These are phyloP conservation scores for Geoglossum cookeanum DNA, from an alignment of 2,329 filamentous ascomycete genomes.

Conservation along the genomic window DNA sequence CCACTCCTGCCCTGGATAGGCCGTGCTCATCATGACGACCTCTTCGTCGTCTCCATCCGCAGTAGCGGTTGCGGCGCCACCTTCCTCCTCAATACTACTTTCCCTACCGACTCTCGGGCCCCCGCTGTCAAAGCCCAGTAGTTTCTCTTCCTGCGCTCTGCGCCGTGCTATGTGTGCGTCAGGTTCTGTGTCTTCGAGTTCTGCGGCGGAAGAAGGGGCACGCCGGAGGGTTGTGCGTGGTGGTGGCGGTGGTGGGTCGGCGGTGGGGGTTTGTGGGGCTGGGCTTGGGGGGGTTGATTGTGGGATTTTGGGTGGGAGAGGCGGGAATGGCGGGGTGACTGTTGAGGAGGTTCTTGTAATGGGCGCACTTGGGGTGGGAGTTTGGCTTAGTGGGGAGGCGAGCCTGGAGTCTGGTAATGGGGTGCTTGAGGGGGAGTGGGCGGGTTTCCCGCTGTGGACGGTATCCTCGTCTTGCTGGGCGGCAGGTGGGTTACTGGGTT, in stretches of 20 bases:
- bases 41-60: constrained; percentile 18
- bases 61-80: no score
- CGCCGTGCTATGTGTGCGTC: constrained; percentile 28
- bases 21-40: constrained; percentile 44
- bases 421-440: neutral
- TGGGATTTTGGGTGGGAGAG: neutral
- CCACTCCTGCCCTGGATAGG: constrained; percentile 55
- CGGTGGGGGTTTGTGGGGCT: neutral
- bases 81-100: constrained; percentile 20
- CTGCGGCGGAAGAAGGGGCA: constrained; percentile 9
- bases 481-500: neutral
- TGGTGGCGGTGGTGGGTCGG: constrained; percentile 8
- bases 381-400: neutral
- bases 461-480: neutral
- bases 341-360: neutral
- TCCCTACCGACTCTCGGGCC: constrained; percentile 7
- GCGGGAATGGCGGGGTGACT: neutral
- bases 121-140: constrained; percentile 22
- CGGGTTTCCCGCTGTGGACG: neutral
- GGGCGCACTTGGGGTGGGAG: neutral
- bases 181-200: constrained; percentile 26
- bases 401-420: neutral
- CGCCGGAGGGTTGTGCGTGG: constrained; percentile 7
- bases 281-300: neutral
- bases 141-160: constrained; percentile 34